phyloP scores from a whole-genome alignment of 225 moss, liverwort and hornwort species.

The Straminergon stramineum region DNA sequence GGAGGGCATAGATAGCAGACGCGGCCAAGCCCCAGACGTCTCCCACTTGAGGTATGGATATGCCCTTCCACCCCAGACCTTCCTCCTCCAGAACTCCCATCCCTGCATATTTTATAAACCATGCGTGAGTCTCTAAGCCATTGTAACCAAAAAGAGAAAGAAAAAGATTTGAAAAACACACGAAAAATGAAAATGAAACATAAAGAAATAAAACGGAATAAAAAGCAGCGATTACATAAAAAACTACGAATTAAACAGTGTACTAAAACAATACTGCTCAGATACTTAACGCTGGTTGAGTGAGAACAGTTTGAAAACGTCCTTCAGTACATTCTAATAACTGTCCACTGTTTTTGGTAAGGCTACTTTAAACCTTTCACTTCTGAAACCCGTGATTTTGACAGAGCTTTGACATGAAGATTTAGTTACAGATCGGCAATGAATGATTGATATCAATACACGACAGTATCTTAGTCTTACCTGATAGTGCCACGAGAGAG shows the following conservation, averaged over 20 bases:
- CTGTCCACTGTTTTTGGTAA: not conserved
- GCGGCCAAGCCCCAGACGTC: constrained; percentile 75
- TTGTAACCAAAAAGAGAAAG: not conserved
- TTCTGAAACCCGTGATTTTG: not conserved
- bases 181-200: too few relatives aligned
- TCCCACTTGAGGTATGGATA: constrained; percentile 61
- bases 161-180: too few relatives aligned
- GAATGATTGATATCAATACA: not conserved
- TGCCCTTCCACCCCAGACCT: constrained; percentile 75
- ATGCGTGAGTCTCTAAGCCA: not conserved
- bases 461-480: not conserved
- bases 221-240: not conserved
- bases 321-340: too few relatives aligned
- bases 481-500: constrained; percentile 66
- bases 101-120: constrained; percentile 21
- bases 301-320: not conserved
- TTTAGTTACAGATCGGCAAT: not conserved
- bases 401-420: not conserved
- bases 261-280: not conserved
- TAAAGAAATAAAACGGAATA: not conserved
- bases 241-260: too few relatives aligned
- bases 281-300: not conserved
- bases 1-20: constrained; percentile 57
- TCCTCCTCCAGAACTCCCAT: constrained; percentile 91
- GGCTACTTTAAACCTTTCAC: not conserved